A percentile compares a stretch with the other conserved stretches of the same genome.
Evolutionary conservation across 108 stramenopile genomes (phyloP).

Genomic region (Nitzschia putrida): DNA sequence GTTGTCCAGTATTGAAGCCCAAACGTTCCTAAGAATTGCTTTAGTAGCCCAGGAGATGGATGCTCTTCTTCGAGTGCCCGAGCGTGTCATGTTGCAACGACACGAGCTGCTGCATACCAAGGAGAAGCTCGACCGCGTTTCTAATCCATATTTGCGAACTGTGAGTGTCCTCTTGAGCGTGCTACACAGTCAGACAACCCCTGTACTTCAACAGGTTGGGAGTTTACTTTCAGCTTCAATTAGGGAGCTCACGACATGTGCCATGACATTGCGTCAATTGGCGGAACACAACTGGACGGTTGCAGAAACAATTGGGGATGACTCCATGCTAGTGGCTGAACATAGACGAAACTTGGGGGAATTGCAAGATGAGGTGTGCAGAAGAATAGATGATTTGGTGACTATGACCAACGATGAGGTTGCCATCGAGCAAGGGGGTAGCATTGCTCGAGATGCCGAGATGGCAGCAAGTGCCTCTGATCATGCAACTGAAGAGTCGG

Average conservation of each 20-base stretch:
- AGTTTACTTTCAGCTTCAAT: neutral
- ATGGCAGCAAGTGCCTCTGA: neutral
- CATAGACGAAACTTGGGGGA: conserved; percentile 34
- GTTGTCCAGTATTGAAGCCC: conserved; percentile 33
- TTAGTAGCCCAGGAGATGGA: conserved; percentile 42
- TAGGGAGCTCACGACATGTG: conserved; percentile 4
- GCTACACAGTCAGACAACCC: neutral
- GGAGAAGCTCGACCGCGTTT: neutral
- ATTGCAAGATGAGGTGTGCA: conserved; percentile 32
- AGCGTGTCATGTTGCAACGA: conserved; percentile 12
- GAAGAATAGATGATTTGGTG: conserved; percentile 32
- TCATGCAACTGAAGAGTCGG: neutral
- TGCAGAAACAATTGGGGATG: conserved; percentile 13
- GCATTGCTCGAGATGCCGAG: neutral
- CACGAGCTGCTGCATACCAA: neutral
- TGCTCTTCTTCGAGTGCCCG: conserved; percentile 17
- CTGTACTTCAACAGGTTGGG: conserved; percentile 4
- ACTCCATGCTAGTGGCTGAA: conserved; percentile 10
- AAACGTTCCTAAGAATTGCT: conserved; percentile 31
- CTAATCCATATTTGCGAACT: conserved; percentile 5
- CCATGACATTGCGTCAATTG: conserved; percentile 14
- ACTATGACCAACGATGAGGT: conserved; percentile 1
- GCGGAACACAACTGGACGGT: conserved; percentile 32
- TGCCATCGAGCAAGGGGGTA: neutral
- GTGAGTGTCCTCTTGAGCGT: neutral